Evolutionary conservation across 2,329 filamentous ascomycete species (phyloP), one percentile per base, ranked within the genome.

Genomic region (Tothia fuscella): DNA sequence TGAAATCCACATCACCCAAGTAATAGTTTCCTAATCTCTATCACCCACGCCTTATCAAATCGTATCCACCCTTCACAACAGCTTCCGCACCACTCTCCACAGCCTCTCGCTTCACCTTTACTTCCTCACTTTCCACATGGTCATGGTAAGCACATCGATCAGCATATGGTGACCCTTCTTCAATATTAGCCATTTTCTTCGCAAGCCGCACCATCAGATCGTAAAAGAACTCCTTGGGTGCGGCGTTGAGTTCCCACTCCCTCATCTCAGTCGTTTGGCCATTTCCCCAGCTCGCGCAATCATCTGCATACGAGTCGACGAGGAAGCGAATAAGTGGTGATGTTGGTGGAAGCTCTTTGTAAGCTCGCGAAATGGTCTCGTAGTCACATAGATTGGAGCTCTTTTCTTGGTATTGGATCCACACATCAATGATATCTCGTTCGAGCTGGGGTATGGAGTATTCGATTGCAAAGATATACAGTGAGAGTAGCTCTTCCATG

Each of bases 401-500:
- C n/a, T n/a, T n/a, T 3, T 34, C 12, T 17, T 17, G 31, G 10
- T 28, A 38, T 14, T 21, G 2, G 13, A 10, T 22, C 6, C 41
- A 29, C 2, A 26, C 6, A 12, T 25, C 4, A 5, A 39, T 19
- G 29, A 22, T 17, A 10, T 22, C 29, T 4, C 29, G 7, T 17
- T 32, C 17, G 5, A 44, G 16, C 17, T 21, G 5, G 2, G 32
- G 32, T 21, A 42, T 29, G 26, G 41, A 31, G 20, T 35, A 45
- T 6, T 30, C 7, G 3, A 33, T 28, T 9, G 38, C 43, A 13
- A 41, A 37, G 9, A 38, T 20, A 29, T 45, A 45, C 16, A 9
- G 12, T 29, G 31, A 10, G 3, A 34, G 16, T 19, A 34, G 31
- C 31, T 17, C 31, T n/a, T n/a, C n/a, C n/a, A n/a, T n/a, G n/a